A percentile compares a stretch with the other conserved stretches of the same genome.
Conservation (phyloP, 768 basidiomycete genomes). For the Floccularia luteovirens region DNA sequence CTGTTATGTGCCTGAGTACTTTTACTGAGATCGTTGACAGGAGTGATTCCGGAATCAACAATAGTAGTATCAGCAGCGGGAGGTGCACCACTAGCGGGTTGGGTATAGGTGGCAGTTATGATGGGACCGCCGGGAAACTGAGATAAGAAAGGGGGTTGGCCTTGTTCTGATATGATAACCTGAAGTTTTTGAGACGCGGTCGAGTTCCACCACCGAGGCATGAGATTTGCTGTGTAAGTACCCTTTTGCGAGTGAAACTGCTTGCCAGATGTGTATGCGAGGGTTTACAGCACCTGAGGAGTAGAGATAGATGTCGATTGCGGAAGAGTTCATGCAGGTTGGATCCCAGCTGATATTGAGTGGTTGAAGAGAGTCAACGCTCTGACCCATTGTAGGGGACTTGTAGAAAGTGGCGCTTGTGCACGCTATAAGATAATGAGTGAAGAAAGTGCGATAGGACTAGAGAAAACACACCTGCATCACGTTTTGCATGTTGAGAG, state of each 20-base stretch:
- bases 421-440: constrained; percentile 29
- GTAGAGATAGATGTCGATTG: constrained; percentile 65
- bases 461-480: no score
- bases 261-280: constrained; percentile 51
- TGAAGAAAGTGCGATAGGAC: no score
- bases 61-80: constrained; percentile 33
- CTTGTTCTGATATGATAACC: constrained; percentile 47
- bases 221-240: constrained; percentile 37
- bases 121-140: constrained; percentile 60
- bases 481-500: no score
- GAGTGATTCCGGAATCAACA: constrained; percentile 23
- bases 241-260: constrained; percentile 41
- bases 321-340: constrained; percentile 39
- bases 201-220: constrained; percentile 69
- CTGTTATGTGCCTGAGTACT: constrained; percentile 24
- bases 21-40: constrained; percentile 28
- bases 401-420: constrained; percentile 40
- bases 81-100: constrained; percentile 20
- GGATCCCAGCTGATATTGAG: constrained; percentile 61
- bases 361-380: constrained; percentile 37
- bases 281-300: constrained; percentile 34
- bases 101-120: constrained; percentile 55
- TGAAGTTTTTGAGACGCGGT: constrained; percentile 43
- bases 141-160: constrained; percentile 41
- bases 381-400: constrained; percentile 38